phyloP scores from a whole-genome alignment of 306 rosid genomes.

The Morella rubra region DNA sequence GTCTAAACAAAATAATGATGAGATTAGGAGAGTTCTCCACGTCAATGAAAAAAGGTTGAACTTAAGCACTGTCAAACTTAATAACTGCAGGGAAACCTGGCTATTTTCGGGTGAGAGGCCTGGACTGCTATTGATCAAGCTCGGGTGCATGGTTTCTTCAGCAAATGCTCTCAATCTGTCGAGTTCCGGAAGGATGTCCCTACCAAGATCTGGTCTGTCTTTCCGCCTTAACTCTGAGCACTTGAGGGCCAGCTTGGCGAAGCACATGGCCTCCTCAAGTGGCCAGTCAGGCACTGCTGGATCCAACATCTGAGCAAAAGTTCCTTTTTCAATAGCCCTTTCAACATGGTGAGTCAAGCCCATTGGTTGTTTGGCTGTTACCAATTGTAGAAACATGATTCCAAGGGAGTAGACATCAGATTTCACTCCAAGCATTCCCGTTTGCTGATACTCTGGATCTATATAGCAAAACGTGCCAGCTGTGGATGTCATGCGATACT shows the following conservation, averaged over 20 bases:
- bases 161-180: slow-evolving; percentile 58
- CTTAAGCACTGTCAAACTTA: slow-evolving; percentile 32
- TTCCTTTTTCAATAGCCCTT: slow-evolving; percentile 64
- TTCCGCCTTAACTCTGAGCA: slow-evolving; percentile 78
- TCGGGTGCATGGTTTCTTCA: slow-evolving; percentile 33
- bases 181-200: slow-evolving; percentile 66
- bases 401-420: slow-evolving; percentile 93
- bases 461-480: slow-evolving; percentile 98
- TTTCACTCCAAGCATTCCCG: slow-evolving; percentile 94
- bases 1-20: neutral
- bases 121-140: slow-evolving; percentile 6
- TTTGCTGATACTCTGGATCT: slow-evolving; percentile 95
- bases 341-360: slow-evolving; percentile 80
- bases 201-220: slow-evolving; percentile 87
- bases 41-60: neutral
- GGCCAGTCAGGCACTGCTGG: slow-evolving; percentile 83
- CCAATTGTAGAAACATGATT: slow-evolving; percentile 68
- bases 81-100: slow-evolving; percentile 59
- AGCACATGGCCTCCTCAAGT: slow-evolving; percentile 48
- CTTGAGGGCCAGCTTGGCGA: slow-evolving; percentile 64
- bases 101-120: slow-evolving; percentile 29
- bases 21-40: neutral
- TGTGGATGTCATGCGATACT: slow-evolving; percentile 79
- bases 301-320: slow-evolving; percentile 60
- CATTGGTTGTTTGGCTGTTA: slow-evolving; percentile 86